phyloP scores from a whole-genome alignment of 352 stramenopile species.

The Globisporangium irregulare region DNA sequence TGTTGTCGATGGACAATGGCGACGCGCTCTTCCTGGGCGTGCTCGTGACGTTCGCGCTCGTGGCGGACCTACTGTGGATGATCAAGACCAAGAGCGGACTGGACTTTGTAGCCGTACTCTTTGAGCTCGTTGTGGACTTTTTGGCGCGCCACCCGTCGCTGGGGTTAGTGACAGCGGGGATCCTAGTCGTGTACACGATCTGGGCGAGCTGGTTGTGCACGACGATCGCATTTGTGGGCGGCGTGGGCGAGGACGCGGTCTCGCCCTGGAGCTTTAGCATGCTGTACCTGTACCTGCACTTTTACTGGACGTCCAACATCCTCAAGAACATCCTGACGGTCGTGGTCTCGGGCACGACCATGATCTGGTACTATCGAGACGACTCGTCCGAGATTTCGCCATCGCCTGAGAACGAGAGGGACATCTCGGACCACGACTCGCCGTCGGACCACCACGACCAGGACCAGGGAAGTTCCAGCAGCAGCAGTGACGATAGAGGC shows the following conservation, averaged over 20 bases:
- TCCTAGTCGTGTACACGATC: slow-evolving; percentile 63
- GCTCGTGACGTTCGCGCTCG: slow-evolving; percentile 31
- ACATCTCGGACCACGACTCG: slow-evolving; percentile 38
- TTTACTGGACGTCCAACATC: slow-evolving; percentile 88
- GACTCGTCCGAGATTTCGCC: slow-evolving; percentile 61
- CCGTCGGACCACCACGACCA: slow-evolving; percentile 12
- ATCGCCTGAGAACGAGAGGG: slow-evolving; percentile 23
- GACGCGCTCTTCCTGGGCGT: slow-evolving; percentile 49
- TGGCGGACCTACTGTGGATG: slow-evolving; percentile 72
- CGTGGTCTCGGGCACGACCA: slow-evolving; percentile 72
- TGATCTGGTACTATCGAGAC: slow-evolving; percentile 86
- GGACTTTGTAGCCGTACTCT: slow-evolving; percentile 83
- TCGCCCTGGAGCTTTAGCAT: slow-evolving; percentile 71
- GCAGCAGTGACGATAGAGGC: slow-evolving; percentile 10
- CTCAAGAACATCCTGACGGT: slow-evolving; percentile 84
- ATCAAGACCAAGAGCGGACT: slow-evolving; percentile 56
- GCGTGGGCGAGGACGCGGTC: slow-evolving; percentile 28
- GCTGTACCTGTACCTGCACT: slow-evolving; percentile 78
- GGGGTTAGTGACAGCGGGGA: slow-evolving; percentile 40
- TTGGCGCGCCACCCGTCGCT: slow-evolving; percentile 56
- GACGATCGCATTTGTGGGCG: slow-evolving; percentile 60
- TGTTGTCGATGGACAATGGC: slow-evolving; percentile 54
- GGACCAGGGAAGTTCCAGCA: background rate
- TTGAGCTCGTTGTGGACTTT: slow-evolving; percentile 78
- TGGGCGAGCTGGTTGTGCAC: slow-evolving; percentile 81